Evolutionary conservation across 2,329 filamentous ascomycete genomes (phyloP).

Genomic region (Trichoderma sp.): DNA sequence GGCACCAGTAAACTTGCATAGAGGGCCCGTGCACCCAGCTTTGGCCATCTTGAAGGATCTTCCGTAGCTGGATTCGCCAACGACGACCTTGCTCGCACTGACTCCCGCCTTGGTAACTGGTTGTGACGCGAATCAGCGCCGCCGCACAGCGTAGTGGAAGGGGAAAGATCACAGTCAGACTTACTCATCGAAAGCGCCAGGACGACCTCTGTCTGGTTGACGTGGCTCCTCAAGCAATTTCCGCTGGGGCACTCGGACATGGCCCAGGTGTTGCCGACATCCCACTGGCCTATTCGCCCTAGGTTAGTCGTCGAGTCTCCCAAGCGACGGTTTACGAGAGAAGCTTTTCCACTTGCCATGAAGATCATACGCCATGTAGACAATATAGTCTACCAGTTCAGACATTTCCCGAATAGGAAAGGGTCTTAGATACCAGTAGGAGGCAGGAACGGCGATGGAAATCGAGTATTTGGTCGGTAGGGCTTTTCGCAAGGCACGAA

Average conservation of each 20-base stretch:
- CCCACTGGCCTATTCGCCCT: slow-evolving; percentile 27
- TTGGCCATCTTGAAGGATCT: slow-evolving; percentile 25
- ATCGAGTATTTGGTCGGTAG: slow-evolving; percentile 41
- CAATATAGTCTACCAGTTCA: slow-evolving; percentile 37
- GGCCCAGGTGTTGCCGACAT: slow-evolving; percentile 35
- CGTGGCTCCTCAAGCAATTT: slow-evolving; percentile 41
- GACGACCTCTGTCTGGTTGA: slow-evolving; percentile 44
- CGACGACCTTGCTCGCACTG: neutral
- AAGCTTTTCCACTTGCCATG: slow-evolving; percentile 31
- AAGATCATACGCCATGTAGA: slow-evolving; percentile 42
- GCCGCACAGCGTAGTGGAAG: too few species aligned
- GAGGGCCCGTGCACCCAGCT: slow-evolving; percentile 5
- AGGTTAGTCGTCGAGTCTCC: neutral
- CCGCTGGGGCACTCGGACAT: slow-evolving; percentile 36
- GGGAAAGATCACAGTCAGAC: neutral
- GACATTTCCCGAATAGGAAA: slow-evolving; percentile 43
- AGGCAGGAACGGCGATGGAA: slow-evolving; percentile 44
- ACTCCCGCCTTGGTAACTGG: slow-evolving; percentile 42
- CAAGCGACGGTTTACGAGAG: neutral
- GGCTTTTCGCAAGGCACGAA: slow-evolving; percentile 32
- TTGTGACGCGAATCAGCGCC: neutral
- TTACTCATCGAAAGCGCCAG: slow-evolving; percentile 40
- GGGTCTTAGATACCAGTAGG: slow-evolving; percentile 45
- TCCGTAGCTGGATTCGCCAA: slow-evolving; percentile 22
- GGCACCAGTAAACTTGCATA: slow-evolving; percentile 22